phyloP scores from a whole-genome alignment of 345 rosid genomes.

The Dimocarpus longan region DNA sequence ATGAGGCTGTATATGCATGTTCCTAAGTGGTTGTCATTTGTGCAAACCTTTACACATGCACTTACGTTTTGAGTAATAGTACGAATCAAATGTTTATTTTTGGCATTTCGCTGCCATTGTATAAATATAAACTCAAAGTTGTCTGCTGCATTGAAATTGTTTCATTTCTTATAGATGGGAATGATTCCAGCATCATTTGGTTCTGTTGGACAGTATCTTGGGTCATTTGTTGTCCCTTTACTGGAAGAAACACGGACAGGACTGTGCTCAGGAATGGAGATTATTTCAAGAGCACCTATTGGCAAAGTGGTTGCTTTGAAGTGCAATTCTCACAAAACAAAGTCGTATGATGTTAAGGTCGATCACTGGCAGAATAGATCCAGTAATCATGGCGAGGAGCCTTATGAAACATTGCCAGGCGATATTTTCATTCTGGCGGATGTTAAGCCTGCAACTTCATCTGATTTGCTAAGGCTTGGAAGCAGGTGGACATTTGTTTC shows the following conservation, averaged over 20 bases:
- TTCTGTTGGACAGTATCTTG: constrained; percentile 31
- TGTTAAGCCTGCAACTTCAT: constrained; percentile 34
- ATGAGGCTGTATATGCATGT: no score
- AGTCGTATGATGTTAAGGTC: constrained; percentile 25
- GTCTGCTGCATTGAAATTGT: neutral
- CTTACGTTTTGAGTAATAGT: neutral
- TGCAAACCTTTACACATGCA: no score
- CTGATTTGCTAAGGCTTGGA: constrained; percentile 36
- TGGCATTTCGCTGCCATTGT: neutral
- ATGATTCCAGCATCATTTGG: constrained; percentile 37
- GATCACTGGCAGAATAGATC: constrained; percentile 39
- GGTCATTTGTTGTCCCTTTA: constrained; percentile 36
- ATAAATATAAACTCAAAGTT: neutral
- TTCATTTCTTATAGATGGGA: constrained; percentile 27
- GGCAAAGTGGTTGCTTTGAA: constrained; percentile 21
- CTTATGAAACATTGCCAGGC: constrained; percentile 42
- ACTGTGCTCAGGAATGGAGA: constrained; percentile 34
- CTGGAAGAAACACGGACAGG: constrained; percentile 49
- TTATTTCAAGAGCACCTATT: constrained; percentile 36
- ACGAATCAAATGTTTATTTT: no score
- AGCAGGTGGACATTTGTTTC: constrained; percentile 34
- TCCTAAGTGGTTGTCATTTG: no score
- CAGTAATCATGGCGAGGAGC: constrained; percentile 22
- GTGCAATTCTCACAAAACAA: neutral
- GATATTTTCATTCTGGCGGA: constrained; percentile 41